phyloP scores from a whole-genome alignment of 1,139 yeast species.

The Protomyces gravidus region DNA sequence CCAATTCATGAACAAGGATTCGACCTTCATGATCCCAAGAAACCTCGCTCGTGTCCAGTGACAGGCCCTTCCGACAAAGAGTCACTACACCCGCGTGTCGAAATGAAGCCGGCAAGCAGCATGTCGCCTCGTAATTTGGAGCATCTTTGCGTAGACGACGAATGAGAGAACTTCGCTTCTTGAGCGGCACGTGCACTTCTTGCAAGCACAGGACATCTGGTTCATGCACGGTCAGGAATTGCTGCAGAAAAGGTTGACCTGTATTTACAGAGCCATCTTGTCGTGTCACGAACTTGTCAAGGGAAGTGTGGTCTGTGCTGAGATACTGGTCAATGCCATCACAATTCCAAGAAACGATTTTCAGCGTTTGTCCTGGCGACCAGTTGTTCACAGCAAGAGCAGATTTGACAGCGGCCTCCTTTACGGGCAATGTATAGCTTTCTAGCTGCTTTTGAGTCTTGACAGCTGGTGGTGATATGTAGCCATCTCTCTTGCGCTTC shows the following conservation, averaged over 20 bases:
- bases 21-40: conserved; percentile 27
- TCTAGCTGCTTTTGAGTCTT: not conserved
- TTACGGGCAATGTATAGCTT: not conserved
- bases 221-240: not conserved
- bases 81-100: conserved; percentile 19
- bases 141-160: conserved; percentile 7
- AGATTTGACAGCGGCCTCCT: not conserved
- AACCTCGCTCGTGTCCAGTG: not conserved
- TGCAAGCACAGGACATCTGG: conserved; percentile 21
- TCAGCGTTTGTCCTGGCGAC: not conserved
- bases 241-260: not conserved
- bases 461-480: not conserved
- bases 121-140: conserved; percentile 3
- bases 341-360: conserved; percentile 25
- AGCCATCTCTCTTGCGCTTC: not conserved
- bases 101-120: conserved; percentile 5
- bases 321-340: conserved; percentile 18
- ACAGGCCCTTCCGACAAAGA: not conserved
- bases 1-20: conserved; percentile 4
- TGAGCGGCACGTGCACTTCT: conserved; percentile 12
- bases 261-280: not conserved
- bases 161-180: not conserved
- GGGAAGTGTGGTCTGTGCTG: not conserved
- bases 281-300: conserved; percentile 11
- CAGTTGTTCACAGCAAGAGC: not conserved